Conservation (phyloP, 768 basidiomycete genomes). For the Kockovaella imperatae region DNA sequence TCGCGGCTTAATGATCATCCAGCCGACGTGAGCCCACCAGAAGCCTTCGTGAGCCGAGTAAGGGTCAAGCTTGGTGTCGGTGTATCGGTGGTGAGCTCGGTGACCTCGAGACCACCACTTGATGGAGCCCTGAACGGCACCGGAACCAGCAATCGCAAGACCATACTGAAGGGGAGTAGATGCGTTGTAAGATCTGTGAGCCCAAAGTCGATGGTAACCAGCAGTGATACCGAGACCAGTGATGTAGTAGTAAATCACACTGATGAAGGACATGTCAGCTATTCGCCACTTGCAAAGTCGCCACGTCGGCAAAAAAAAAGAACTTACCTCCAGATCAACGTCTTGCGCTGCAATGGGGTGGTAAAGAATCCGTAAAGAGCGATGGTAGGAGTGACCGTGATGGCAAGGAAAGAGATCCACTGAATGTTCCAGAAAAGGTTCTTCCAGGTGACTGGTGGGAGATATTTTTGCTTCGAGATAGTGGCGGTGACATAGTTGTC, state of each 20-base stretch:
- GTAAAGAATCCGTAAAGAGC: slow-evolving; percentile 64
- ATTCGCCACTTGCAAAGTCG: neutral
- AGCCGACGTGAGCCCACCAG: slow-evolving; percentile 66
- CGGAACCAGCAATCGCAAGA: slow-evolving; percentile 76
- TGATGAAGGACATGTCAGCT: slow-evolving; percentile 31
- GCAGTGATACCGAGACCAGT: slow-evolving; percentile 67
- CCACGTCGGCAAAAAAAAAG: neutral
- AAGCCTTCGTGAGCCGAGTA: slow-evolving; percentile 89
- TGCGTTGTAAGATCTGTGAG: slow-evolving; percentile 92
- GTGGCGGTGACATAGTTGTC: slow-evolving; percentile 78
- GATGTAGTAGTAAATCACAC: slow-evolving; percentile 67
- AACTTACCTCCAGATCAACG: slow-evolving; percentile 53
- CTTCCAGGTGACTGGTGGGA: slow-evolving; percentile 60
- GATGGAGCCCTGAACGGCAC: slow-evolving; percentile 93
- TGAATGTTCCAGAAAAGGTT: slow-evolving; percentile 56
- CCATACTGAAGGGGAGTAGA: slow-evolving; percentile 73
- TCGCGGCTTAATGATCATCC: slow-evolving; percentile 89
- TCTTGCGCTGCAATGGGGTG: slow-evolving; percentile 60
- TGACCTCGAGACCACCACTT: slow-evolving; percentile 99
- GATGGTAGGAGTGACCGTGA: slow-evolving; percentile 65
- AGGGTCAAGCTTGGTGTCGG: slow-evolving; percentile 92
- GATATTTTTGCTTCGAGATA: slow-evolving; percentile 58
- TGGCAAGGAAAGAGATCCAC: slow-evolving; percentile 66
- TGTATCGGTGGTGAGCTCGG: slow-evolving; percentile 94
- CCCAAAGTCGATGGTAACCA: slow-evolving; percentile 96